phyloP scores from a whole-genome alignment of 352 stramenopile genomes.

The Globisporangium nunn region DNA sequence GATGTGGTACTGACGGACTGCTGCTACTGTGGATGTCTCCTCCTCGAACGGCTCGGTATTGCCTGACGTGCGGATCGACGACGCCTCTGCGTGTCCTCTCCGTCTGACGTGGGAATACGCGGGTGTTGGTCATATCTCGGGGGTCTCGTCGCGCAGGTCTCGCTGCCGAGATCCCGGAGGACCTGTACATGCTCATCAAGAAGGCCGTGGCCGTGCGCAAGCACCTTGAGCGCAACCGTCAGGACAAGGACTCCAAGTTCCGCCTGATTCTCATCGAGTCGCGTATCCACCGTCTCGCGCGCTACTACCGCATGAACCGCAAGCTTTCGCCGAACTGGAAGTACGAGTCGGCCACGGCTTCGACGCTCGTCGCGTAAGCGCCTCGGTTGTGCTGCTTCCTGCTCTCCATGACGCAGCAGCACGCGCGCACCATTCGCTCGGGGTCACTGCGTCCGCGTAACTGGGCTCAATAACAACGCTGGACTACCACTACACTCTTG shows the following conservation, averaged over 20 bases:
- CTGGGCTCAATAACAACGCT: conserved; percentile 12
- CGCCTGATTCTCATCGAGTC: conserved; percentile 99
- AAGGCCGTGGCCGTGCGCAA: conserved; percentile 99
- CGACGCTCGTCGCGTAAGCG: conserved; percentile 98
- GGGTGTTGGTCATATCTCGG: conserved; percentile 24
- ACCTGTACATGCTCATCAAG: conserved; percentile 99
- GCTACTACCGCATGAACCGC: conserved; percentile 99
- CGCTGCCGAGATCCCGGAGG: conserved; percentile 98
- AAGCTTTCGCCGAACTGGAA: conserved; percentile 99
- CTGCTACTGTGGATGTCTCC: conserved; percentile 8
- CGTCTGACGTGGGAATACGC: conserved; percentile 82
- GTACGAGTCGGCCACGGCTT: conserved; percentile 98
- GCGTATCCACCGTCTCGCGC: conserved; percentile 97
- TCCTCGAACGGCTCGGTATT: conserved; percentile 55
- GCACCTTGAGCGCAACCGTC: conserved; percentile 99
- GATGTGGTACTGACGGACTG: conserved; percentile 13
- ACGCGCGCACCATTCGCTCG: conserved; percentile 7
- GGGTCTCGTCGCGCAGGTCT: conserved; percentile 58
- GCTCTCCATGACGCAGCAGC: not conserved
- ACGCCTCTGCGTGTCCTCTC: conserved; percentile 32
- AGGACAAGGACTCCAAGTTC: conserved; percentile 99
- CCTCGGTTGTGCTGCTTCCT: conserved; percentile 7
- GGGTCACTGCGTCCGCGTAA: conserved; percentile 7
- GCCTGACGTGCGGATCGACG: conserved; percentile 74
- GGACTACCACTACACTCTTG: conserved; percentile 23